These are phyloP conservation scores for Scutellaria barbata DNA, from an alignment of 257 asterid genomes.

Conservation along the genomic window DNA sequence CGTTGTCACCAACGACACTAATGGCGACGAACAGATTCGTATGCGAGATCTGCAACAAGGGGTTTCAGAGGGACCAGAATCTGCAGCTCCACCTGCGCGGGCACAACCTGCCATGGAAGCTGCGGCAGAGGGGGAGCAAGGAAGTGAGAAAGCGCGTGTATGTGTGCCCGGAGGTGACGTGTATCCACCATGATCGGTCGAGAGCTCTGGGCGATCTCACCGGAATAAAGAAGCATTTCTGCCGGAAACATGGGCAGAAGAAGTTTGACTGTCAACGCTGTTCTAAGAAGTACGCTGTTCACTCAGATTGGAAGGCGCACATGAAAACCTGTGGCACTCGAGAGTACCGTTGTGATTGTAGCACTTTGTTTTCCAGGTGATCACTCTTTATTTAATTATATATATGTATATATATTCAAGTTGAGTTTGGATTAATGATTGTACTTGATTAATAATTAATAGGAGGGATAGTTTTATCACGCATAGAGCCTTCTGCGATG, in stretches of 20 bases:
- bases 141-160: conserved; percentile 66
- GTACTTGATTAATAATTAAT: conserved; percentile 6
- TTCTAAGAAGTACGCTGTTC: conserved; percentile 70
- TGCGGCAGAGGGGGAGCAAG: conserved; percentile 62
- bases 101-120: conserved; percentile 94
- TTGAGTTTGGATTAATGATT: too few species aligned
- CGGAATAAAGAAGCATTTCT: conserved; percentile 84
- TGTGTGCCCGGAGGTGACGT: conserved; percentile 69
- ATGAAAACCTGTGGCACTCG: conserved; percentile 82
- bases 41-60: conserved; percentile 86
- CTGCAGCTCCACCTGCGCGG: conserved; percentile 86
- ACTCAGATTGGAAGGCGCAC: conserved; percentile 89
- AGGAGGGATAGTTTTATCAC: conserved; percentile 88
- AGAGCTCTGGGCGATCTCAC: conserved; percentile 88
- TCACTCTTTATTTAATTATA: background rate
- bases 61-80: conserved; percentile 87
- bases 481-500: conserved; percentile 86
- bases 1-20: conserved; percentile 69
- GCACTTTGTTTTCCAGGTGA: conserved; percentile 79
- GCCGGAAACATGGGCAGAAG: conserved; percentile 87
- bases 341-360: conserved; percentile 82
- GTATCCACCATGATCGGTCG: conserved; percentile 72
- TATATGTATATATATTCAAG: too few species aligned
- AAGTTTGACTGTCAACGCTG: conserved; percentile 76
- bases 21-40: conserved; percentile 78